phyloP scores from a whole-genome alignment of 2,329 filamentous ascomycete species.

The Diaporthe destruens region DNA sequence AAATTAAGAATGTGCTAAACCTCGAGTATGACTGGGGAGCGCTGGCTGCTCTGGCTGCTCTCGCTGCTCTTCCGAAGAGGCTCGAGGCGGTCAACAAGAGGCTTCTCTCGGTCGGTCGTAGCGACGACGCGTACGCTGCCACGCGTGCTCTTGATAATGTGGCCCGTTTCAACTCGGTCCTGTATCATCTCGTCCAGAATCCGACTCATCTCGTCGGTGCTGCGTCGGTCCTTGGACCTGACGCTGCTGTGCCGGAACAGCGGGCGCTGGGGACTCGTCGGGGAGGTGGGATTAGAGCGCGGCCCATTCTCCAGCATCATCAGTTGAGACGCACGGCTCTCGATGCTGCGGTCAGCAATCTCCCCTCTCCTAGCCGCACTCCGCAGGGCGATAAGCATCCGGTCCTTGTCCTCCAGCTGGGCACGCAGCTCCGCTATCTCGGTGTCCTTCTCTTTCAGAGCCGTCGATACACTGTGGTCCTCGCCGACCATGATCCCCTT shows the following conservation, averaged over 20 bases:
- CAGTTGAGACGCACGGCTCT: slow-evolving; percentile 51
- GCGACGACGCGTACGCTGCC: slow-evolving; percentile 73
- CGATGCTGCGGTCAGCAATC: slow-evolving; percentile 71
- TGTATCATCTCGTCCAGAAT: slow-evolving; percentile 98
- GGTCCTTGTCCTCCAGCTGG: slow-evolving; percentile 92
- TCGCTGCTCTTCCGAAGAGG: slow-evolving; percentile 52
- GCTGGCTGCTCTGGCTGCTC: slow-evolving; percentile 37
- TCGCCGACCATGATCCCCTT: slow-evolving; percentile 80
- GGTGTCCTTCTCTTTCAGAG: slow-evolving; percentile 88
- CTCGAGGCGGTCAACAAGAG: slow-evolving; percentile 48
- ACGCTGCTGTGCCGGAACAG: slow-evolving; percentile 43
- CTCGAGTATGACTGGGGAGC: slow-evolving; percentile 36
- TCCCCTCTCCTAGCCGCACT: slow-evolving; percentile 89
- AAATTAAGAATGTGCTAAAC: slow-evolving; percentile 40
- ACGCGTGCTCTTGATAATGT: slow-evolving; percentile 74
- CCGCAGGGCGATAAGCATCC: slow-evolving; percentile 89
- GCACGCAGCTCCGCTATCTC: slow-evolving; percentile 94
- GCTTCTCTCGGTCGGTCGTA: slow-evolving; percentile 55
- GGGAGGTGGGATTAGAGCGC: slow-evolving; percentile 45
- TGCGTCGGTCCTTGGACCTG: slow-evolving; percentile 62
- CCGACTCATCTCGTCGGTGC: slow-evolving; percentile 91
- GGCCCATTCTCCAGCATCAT: slow-evolving; percentile 44
- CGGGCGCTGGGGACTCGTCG: slow-evolving; percentile 44
- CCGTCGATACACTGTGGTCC: slow-evolving; percentile 78
- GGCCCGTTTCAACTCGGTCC: slow-evolving; percentile 82